Evolutionary conservation across 148 eudicot species (phyloP).

Genomic region (Rhododendron simsii): DNA sequence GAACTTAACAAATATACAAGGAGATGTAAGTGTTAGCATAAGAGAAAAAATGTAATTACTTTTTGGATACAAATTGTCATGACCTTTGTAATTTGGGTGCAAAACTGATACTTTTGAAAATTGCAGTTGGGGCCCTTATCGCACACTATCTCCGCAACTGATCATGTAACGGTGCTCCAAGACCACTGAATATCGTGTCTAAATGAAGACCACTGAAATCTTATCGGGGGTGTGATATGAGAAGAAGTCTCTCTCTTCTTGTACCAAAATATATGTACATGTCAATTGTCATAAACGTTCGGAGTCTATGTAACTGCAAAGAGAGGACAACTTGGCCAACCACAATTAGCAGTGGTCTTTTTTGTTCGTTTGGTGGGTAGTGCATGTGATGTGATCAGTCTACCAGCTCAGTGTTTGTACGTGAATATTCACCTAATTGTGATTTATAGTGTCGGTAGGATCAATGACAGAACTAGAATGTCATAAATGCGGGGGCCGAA

Average conservation of each 20-base stretch:
- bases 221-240: background rate
- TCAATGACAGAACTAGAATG: too few species aligned
- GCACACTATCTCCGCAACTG: too few species aligned
- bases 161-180: too few species aligned
- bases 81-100: too few species aligned
- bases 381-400: background rate
- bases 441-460: background rate
- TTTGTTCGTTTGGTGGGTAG: background rate
- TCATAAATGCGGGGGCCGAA: too few species aligned
- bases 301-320: background rate
- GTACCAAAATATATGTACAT: background rate
- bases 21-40: too few species aligned
- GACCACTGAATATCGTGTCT: background rate
- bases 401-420: background rate
- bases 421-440: background rate
- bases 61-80: too few species aligned
- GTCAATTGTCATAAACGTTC: background rate
- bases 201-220: background rate
- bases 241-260: background rate
- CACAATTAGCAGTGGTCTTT: background rate
- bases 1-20: too few species aligned
- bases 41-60: too few species aligned
- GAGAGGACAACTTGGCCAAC: background rate
- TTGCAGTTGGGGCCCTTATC: too few species aligned
- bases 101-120: too few species aligned